Evolutionary conservation across 2,329 filamentous ascomycete genomes (phyloP), one percentile per base, ranked within the genome.

Genomic region (Aspergillus sp.): DNA sequence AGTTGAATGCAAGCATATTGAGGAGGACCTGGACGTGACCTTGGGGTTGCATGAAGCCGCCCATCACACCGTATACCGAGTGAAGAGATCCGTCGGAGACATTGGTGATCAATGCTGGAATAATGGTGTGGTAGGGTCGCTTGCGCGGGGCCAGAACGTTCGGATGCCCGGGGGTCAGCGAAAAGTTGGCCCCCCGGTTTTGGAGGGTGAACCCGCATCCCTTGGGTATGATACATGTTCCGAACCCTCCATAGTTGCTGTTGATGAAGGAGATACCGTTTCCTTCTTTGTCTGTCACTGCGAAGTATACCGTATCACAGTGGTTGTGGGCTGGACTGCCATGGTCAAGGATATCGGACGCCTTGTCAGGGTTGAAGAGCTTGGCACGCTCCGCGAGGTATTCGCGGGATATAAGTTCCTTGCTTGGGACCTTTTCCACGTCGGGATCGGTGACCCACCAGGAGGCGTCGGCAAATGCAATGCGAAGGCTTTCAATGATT

Each of bases 181-280:
- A 87, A 78, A 99, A 98, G 74, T 94, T 95, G 41, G 89, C 88
- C 7, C 91, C 95, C 2, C 95, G 91, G 81, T 97, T 97, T 74
- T 99, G 95, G 19, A 99, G 84, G 0, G 91, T 94, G 79, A 98
- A 98, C 7, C 94, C 94, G 74, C 92, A 96, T 6, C 89, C 91
- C 45, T 82, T 79, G 19, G 95, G 94, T 54, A 99, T 87, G 72
- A 98, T 96, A 66, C 81, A 84, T 0, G 92, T 95, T 55, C 95
- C 95, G 75, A 98, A 82, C 0, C 91, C 92, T 58, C 85, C 88
- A 78, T 93, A 98, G 81, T 94, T 96, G 77, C 89, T 93, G 83
- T 97, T 98, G 81, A 98, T 98, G 79, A 98, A 97, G 21, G 90
- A 95, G 56, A 95, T 93, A 36, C 90, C 94, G 76, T 98, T 98